Evolutionary conservation across 2,329 filamentous ascomycete species (phyloP).

Genomic region (Pseudogymnoascus sp.): DNA sequence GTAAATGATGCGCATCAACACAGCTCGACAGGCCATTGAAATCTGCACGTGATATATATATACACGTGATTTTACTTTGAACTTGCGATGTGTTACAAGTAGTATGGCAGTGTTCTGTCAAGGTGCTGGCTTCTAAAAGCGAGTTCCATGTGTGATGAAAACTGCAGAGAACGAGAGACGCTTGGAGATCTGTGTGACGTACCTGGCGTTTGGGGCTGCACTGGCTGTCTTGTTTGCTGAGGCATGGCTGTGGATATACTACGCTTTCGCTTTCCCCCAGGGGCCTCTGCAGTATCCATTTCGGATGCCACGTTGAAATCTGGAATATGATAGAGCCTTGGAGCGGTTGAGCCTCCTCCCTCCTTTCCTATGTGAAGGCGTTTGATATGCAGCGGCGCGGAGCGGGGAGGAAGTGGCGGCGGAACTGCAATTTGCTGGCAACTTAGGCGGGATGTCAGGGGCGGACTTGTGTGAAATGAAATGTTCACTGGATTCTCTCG

Average conservation of each 20-base stretch:
- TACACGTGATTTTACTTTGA: not conserved
- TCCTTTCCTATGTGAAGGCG: not conserved
- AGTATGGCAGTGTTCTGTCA: not conserved
- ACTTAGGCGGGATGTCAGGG: not conserved
- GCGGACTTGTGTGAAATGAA: conserved; percentile 1
- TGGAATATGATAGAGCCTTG: not conserved
- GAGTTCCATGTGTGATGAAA: not conserved
- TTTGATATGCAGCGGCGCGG: conserved; percentile 7
- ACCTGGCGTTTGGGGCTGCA: not conserved
- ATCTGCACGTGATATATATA: not conserved
- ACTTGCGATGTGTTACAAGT: not conserved
- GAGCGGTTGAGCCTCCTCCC: not conserved
- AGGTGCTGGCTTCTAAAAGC: not conserved
- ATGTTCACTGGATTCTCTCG: not conserved
- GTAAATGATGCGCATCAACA: not conserved
- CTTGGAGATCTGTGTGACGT: not conserved
- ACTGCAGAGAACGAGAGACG: not conserved
- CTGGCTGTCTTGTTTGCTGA: conserved; percentile 4
- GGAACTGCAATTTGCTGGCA: not conserved
- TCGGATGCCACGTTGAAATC: not conserved
- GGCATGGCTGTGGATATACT: conserved; percentile 2
- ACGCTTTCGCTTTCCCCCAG: conserved; percentile 1
- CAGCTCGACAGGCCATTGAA: not conserved
- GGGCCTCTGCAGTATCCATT: not conserved
- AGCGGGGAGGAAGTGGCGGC: not conserved